Conservation (phyloP, 805 yeast genomes). For the Candida ascalaphidarum region DNA sequence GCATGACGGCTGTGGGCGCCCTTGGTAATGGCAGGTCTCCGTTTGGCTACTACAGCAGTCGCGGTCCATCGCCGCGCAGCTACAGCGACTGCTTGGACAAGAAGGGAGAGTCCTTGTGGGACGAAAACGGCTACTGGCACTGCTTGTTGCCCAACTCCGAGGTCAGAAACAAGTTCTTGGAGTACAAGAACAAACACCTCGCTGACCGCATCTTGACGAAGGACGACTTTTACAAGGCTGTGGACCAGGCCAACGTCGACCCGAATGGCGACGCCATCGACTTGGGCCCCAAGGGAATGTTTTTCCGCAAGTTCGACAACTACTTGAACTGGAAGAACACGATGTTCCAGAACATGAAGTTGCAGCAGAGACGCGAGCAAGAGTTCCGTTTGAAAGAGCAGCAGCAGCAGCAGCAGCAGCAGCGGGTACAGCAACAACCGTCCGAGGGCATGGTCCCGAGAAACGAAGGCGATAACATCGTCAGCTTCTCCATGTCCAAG, state of each 20-base stretch:
- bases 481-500: conserved; percentile 21
- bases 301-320: conserved; percentile 57
- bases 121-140: conserved; percentile 78
- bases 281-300: conserved; percentile 45
- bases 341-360: conserved; percentile 37
- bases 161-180: conserved; percentile 23
- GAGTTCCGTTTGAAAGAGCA: conserved; percentile 1
- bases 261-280: conserved; percentile 18
- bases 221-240: conserved; percentile 44
- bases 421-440: neutral
- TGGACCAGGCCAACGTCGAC: neutral
- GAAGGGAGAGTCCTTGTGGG: conserved; percentile 77
- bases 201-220: conserved; percentile 34
- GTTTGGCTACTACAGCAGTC: conserved; percentile 43
- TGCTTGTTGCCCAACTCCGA: conserved; percentile 67
- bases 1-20: no score
- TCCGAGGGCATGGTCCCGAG: neutral
- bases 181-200: conserved; percentile 14
- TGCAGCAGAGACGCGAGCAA: conserved; percentile 3
- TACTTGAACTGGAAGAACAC: conserved; percentile 60
- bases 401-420: no score
- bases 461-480: conserved; percentile 1
- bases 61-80: conserved; percentile 49
- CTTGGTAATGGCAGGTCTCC: conserved; percentile 23
- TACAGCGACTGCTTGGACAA: conserved; percentile 56